phyloP scores from a whole-genome alignment of 116 monocot genomes.

The Papilionanthe hybrid region DNA sequence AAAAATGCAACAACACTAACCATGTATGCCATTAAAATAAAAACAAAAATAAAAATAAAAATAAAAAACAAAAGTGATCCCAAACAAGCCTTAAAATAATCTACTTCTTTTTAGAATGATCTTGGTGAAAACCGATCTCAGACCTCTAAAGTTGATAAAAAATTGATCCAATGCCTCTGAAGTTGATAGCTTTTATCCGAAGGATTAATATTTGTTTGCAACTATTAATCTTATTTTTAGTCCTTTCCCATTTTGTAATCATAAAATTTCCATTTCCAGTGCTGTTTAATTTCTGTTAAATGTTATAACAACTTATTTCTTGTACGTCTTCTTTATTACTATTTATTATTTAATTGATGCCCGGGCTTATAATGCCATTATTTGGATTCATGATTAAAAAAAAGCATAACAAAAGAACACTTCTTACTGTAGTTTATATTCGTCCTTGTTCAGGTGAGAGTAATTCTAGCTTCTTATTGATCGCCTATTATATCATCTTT shows the following conservation, averaged over 20 bases:
- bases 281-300: neutral
- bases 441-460: neutral
- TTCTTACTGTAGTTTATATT: neutral
- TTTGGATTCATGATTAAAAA: conserved; percentile 4
- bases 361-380: neutral
- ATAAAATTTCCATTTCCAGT: neutral
- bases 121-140: neutral
- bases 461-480: neutral
- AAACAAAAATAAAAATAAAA: no score
- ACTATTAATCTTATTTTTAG: neutral
- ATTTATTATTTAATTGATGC: conserved; percentile 2
- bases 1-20: no score
- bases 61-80: no score
- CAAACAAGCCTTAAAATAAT: neutral
- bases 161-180: neutral
- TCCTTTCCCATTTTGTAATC: neutral
- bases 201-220: neutral
- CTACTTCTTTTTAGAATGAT: neutral
- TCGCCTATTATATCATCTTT: neutral
- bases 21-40: no score
- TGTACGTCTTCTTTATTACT: neutral
- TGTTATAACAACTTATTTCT: no score
- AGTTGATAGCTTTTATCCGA: neutral
- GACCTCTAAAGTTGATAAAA: neutral
- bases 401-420: neutral